A percentile compares a stretch with the other conserved stretches of the same genome.
Conservation (phyloP, 805 yeast genomes). For the Priceomyces fermenticarens region DNA sequence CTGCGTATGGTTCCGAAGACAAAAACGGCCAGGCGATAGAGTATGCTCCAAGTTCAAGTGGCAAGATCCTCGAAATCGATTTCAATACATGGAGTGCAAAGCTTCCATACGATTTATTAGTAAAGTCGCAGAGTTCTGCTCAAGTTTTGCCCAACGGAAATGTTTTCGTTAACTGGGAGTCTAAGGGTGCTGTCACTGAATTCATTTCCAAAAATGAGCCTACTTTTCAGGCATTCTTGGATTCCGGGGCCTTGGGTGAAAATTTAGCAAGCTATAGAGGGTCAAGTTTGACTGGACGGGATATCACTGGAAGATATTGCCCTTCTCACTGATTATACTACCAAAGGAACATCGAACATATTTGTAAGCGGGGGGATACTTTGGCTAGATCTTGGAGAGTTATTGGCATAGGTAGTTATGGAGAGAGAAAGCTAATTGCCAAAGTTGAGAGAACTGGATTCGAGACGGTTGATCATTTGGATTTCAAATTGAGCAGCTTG, state of each 20-base stretch:
- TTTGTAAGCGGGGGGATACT: conserved; percentile 39
- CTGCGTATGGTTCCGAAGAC: conserved; percentile 32
- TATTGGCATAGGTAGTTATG: conserved; percentile 12
- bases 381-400: conserved; percentile 28
- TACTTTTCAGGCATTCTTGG: conserved; percentile 30
- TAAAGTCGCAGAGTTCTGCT: conserved; percentile 31
- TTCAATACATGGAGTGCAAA: conserved; percentile 22
- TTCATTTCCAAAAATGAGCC: conserved; percentile 22
- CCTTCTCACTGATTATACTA: conserved; percentile 13
- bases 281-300: conserved; percentile 33
- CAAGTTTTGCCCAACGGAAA: conserved; percentile 31
- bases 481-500: too few relatives aligned
- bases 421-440: conserved; percentile 12
- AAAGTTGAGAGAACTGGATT: conserved; percentile 22
- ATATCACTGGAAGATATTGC: conserved; percentile 30
- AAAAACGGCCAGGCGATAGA: conserved; percentile 21
- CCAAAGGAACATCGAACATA: conserved; percentile 14
- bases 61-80: conserved; percentile 32
- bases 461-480: too few relatives aligned
- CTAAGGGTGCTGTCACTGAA: conserved; percentile 38
- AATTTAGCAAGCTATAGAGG: conserved; percentile 33
- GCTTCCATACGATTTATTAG: conserved; percentile 20
- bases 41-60: conserved; percentile 24
- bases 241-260: conserved; percentile 23
- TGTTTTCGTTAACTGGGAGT: conserved; percentile 36